A percentile compares a stretch with the other conserved stretches of the same genome.
Evolutionary conservation across 495 filamentous ascomycete species (phyloP).

Genomic region (Aspergillus indologenus): DNA sequence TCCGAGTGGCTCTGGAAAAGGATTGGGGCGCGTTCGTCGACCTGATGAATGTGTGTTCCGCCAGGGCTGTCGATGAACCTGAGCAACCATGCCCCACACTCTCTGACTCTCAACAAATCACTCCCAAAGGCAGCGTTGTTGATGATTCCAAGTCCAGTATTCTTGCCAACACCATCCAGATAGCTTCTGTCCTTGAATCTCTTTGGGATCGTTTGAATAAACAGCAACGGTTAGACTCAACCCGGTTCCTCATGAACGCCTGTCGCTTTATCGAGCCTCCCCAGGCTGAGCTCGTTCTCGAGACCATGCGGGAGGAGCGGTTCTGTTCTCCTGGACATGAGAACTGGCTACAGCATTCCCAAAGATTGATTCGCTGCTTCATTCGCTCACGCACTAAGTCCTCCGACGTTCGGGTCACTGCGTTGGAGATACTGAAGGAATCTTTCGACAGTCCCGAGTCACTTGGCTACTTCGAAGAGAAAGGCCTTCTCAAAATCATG

Average conservation of each 20-base stretch:
- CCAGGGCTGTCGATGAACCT: slow-evolving; percentile 43
- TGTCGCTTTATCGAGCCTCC: slow-evolving; percentile 41
- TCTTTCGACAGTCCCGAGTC: slow-evolving; percentile 53
- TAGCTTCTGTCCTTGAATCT: slow-evolving; percentile 38
- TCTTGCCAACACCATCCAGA: slow-evolving; percentile 36
- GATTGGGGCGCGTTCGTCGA: slow-evolving; percentile 34
- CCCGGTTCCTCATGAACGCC: slow-evolving; percentile 38
- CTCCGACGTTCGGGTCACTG: slow-evolving; percentile 63
- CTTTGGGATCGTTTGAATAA: slow-evolving; percentile 41
- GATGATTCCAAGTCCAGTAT: slow-evolving; percentile 42
- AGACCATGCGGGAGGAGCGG: slow-evolving; percentile 37
- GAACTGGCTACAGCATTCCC: slow-evolving; percentile 64
- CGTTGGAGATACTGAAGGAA: slow-evolving; percentile 65
- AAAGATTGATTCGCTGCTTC: slow-evolving; percentile 60
- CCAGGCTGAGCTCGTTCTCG: slow-evolving; percentile 43
- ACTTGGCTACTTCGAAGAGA: slow-evolving; percentile 32
- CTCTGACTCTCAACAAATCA: slow-evolving; percentile 22
- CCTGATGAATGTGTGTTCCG: slow-evolving; percentile 65
- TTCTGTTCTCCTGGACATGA: slow-evolving; percentile 69
- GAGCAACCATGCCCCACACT: slow-evolving; percentile 19
- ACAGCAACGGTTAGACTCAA: slow-evolving; percentile 37
- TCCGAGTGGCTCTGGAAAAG: slow-evolving; percentile 31
- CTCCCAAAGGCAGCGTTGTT: slow-evolving; percentile 21
- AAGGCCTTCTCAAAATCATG: slow-evolving; percentile 39
- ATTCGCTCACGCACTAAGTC: slow-evolving; percentile 61